Evolutionary conservation across 2,329 filamentous ascomycete species (phyloP), one percentile per base, ranked within the genome.

Genomic region (Diplodia scrobiculata): DNA sequence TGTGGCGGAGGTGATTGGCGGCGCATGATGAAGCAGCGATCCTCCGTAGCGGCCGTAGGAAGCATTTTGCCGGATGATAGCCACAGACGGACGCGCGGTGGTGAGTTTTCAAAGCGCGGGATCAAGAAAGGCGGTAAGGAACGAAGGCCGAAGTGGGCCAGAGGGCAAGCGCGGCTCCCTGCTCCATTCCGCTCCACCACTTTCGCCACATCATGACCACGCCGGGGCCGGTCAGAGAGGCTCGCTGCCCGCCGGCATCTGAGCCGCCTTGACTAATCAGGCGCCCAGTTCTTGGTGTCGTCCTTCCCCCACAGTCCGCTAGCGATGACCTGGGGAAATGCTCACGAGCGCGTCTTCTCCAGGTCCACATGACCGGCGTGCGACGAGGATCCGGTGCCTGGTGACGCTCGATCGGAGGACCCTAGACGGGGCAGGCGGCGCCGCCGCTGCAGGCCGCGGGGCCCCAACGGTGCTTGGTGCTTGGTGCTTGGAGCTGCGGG

Each of bases 371-470:
- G 63, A 66, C 63, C 53, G 19, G 50, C 29, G 50, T 55, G 63
- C 63, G 29, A 65, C 63, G 63, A 65, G 63, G 63, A 55, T 65
- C 63, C 63, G 34, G 41, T 55, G 63, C 63, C 63, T 65, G 51
- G 36, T 65, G 63, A 65, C 63, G 50, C 14, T 34, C 63, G 63
- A 65, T 65, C 63, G 21, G 19, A 48, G 41, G 63, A 65, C 63
- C 63, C 63, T 65, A 48, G 63, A 45, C 38, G 51, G 51, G 50
- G 41, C 36, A 58, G 34, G 53, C 53, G 32, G 32, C 32, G 53
- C 25, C 55, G 55, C 25, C 17, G 55, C 55, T 60, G 55, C 58
- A 62, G n/a, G 54, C 38, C 38, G 54, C 38, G 21, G 38, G 38
- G 54, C 54, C n/a, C 41, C 27, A 50, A 62, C 41, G 41, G 45